Evolutionary conservation across 192 early-diverging fungal genomes (phyloP), one percentile per base, ranked within the genome.

Genomic region (Kappamyces sp.): DNA sequence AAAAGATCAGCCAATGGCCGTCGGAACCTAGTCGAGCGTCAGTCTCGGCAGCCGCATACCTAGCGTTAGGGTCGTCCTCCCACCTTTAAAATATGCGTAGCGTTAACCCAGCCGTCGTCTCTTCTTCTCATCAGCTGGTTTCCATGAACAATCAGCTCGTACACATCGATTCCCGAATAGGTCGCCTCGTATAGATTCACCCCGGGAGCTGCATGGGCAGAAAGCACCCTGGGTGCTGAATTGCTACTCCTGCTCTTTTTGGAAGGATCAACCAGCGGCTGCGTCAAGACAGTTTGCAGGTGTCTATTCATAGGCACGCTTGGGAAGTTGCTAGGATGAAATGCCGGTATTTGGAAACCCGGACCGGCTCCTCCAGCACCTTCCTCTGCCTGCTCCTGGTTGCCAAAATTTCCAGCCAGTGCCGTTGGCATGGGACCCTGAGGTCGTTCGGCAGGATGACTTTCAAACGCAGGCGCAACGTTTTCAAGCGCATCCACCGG

Each of bases 21-120:
- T 22, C 22, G 22, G 22, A 22, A 22, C 22, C 22, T 22, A 22
- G 22, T 22, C 22, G 22, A 22, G 22, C 22, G 22, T 22, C 22
- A 22, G 22, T 22, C 22, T 22, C 22, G 22, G 22, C 22, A 22
- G 22, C 22, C 22, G 22, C 22, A 22, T 22, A 22, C 22, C 22
- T 22, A 22, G 22, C 22, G 22, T 22, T 22, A 22, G 22, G 45
- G 34, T 4, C 1, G 31, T 22, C 38, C 5, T 14, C 15, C 50
- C 36, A 49, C 64, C 47, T 76, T 73, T 51, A 81, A 48, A 9
- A 81, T 55, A 54, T 81, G 79, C 11, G 79, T 81, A 42, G 76
- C 76, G 59, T 81, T 81, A 40, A 81, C 66, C 71, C 68, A 75
- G 7, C 62, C 61, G 55, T 81, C 78, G n/a, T 9, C 30, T 30